Percentiles rank a stretch among this genome's conserved stretches.
phyloP scores from a whole-genome alignment of 2,329 filamentous ascomycete species.

The Aureobasidium mangrovei region DNA sequence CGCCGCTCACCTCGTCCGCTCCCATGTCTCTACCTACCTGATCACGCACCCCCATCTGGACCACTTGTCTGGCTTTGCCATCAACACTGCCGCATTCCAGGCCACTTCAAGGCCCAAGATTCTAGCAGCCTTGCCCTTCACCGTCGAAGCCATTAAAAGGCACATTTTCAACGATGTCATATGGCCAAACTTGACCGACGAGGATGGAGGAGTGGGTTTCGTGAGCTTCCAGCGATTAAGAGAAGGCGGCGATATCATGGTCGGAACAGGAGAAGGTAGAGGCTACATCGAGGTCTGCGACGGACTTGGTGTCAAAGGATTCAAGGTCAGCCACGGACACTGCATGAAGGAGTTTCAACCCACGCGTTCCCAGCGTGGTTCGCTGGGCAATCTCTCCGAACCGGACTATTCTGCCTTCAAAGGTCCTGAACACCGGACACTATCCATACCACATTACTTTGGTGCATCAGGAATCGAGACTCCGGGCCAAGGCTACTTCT shows the following conservation, averaged over 20 bases:
- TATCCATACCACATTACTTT: background rate
- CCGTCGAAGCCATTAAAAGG: slow-evolving; percentile 83
- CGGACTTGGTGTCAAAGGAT: slow-evolving; percentile 78
- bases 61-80: slow-evolving; percentile 81
- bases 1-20: slow-evolving; percentile 67
- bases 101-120: slow-evolving; percentile 71
- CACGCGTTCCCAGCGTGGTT: slow-evolving; percentile 32
- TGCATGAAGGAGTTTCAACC: slow-evolving; percentile 55
- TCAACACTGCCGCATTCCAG: slow-evolving; percentile 83
- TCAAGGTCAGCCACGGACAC: slow-evolving; percentile 80
- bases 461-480: background rate
- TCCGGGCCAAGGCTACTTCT: slow-evolving; percentile 5
- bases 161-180: slow-evolving; percentile 98
- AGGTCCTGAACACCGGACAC: background rate
- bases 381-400: slow-evolving; percentile 32
- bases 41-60: slow-evolving; percentile 98
- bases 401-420: slow-evolving; percentile 4
- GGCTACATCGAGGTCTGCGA: slow-evolving; percentile 87
- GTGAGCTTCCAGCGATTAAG: slow-evolving; percentile 83
- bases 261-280: slow-evolving; percentile 69
- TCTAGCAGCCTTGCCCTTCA: slow-evolving; percentile 74
- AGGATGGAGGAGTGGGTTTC: slow-evolving; percentile 87
- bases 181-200: slow-evolving; percentile 94
- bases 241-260: slow-evolving; percentile 76
- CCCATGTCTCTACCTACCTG: slow-evolving; percentile 77